These are phyloP conservation scores for Solanum medicagineum DNA, from an alignment of 257 asterid species.

Conservation along the genomic window DNA sequence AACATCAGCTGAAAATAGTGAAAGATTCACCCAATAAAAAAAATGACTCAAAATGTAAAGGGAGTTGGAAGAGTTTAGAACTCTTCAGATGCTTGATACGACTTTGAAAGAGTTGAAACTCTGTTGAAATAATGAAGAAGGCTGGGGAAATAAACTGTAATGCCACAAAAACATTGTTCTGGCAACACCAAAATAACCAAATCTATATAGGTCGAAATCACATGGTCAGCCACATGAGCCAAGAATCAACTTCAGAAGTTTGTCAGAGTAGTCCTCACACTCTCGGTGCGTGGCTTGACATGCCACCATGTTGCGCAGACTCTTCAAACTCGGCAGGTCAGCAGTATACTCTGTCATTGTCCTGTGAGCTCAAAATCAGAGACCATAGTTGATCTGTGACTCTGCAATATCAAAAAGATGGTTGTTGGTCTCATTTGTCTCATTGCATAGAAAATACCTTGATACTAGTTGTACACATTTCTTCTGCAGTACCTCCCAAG, in stretches of 20 bases:
- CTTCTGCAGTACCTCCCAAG: background rate
- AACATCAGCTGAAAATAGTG: background rate
- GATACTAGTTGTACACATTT: background rate
- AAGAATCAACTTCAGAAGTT: too few relatives aligned
- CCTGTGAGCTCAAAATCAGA: background rate
- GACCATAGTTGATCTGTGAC: background rate
- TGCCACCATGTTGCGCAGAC: too few relatives aligned
- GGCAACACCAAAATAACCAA: background rate
- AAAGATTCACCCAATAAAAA: background rate
- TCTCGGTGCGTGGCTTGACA: too few relatives aligned
- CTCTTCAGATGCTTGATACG: background rate
- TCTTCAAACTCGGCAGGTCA: background rate
- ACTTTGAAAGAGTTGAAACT: background rate
- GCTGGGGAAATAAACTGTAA: background rate
- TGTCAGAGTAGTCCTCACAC: too few relatives aligned
- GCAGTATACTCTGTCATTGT: background rate
- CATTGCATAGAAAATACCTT: background rate
- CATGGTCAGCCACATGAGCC: too few relatives aligned
- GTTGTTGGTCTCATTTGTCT: background rate
- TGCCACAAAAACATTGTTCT: background rate
- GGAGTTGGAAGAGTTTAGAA: background rate
- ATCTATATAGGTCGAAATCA: background rate
- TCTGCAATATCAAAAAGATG: background rate
- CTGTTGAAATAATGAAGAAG: background rate
- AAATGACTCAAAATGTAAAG: background rate